Evolutionary conservation across 768 basidiomycete species (phyloP).

Genomic region (Lanmaoa pseudosensibilis): DNA sequence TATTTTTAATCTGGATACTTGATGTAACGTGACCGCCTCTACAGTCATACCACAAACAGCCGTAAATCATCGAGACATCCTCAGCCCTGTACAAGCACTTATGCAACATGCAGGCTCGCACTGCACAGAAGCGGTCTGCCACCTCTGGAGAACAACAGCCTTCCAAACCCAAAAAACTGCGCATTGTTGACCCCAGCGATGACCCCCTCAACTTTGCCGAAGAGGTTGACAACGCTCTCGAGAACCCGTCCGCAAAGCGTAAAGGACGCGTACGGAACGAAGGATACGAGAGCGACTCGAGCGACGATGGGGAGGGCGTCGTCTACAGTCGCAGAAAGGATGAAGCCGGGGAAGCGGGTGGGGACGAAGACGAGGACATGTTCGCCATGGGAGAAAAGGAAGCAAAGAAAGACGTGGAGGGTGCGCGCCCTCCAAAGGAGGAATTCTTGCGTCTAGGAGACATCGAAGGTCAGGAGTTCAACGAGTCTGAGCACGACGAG

Average conservation of each 20-base stretch:
- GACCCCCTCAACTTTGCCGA: slow-evolving; percentile 77
- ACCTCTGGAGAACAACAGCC: slow-evolving; percentile 34
- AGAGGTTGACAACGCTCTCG: slow-evolving; percentile 73
- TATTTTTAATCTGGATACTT: background rate
- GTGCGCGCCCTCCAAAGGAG: slow-evolving; percentile 52
- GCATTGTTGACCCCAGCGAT: slow-evolving; percentile 73
- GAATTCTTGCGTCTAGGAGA: slow-evolving; percentile 86
- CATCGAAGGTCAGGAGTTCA: slow-evolving; percentile 96
- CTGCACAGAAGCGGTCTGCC: slow-evolving; percentile 45
- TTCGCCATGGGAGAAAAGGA: slow-evolving; percentile 68
- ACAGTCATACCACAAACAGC: slow-evolving; percentile 17
- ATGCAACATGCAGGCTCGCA: slow-evolving; percentile 37
- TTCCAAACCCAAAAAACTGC: slow-evolving; percentile 61
- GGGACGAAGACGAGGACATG: slow-evolving; percentile 81
- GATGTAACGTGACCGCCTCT: background rate
- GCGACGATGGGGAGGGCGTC: slow-evolving; percentile 93
- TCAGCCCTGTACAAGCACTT: background rate
- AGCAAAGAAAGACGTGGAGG: slow-evolving; percentile 46
- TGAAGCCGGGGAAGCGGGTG: slow-evolving; percentile 52
- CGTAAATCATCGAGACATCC: slow-evolving; percentile 16
- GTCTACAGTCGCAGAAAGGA: slow-evolving; percentile 73
- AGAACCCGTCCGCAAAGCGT: slow-evolving; percentile 58
- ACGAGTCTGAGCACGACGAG: slow-evolving; percentile 38
- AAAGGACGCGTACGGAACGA: slow-evolving; percentile 80
- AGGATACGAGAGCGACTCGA: slow-evolving; percentile 93